Base-by-base conservation (phyloP, 2,329 filamentous ascomycete genomes). In the Paraphaeosphaeria sporulosa region DNA sequence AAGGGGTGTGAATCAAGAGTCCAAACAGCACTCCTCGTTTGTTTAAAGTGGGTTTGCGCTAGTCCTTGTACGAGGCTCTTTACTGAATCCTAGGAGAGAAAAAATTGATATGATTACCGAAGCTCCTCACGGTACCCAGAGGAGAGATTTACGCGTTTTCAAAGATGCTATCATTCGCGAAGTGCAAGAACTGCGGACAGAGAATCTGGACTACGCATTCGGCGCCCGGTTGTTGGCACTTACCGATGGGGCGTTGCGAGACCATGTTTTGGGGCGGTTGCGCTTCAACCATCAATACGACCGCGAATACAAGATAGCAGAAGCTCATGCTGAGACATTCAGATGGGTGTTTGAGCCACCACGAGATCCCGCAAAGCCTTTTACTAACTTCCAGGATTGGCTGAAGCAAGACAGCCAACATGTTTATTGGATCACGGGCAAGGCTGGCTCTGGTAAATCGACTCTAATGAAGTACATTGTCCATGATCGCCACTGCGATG, bases 341-440 rank as follows among this genome's bases (percentile, higher is more conserved):
- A 3, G 21, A 32, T 58, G 55, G 55, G 4, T 58, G 3, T 58
- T 51, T 23, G 10, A 52, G 2, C n/a, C 9, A 19, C 13, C 34
- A 30, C 13, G n/a, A 9, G 34, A 52, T 8, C 21, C 23, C 1
- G 15, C 15, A 9, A 23, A 25, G 19, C 19, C 10, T 30, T 43
- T 23, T 12, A 19, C 4, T 2, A 43, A 15, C 12, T 61, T 61
- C 21, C n/a, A 30, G 9, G 43, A 52, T 2, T 63, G 61, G 61
- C 48, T 64, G 10, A 15, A 13, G 6, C 4, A 17, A 17, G 46
- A 40, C 9, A 34, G 47, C n/a, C 27, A 42, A 4, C 8, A 44
- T 8, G 10, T 61, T 17, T 64, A 56, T 25, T 81, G 78, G 75
- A 74, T 83, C 15, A 74, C 72, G 27, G 82, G 81, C 1, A 83